Percentiles rank a stretch among this genome's conserved stretches.
phyloP scores from a whole-genome alignment of 805 yeast species.

The Hanseniaspora singularis region DNA sequence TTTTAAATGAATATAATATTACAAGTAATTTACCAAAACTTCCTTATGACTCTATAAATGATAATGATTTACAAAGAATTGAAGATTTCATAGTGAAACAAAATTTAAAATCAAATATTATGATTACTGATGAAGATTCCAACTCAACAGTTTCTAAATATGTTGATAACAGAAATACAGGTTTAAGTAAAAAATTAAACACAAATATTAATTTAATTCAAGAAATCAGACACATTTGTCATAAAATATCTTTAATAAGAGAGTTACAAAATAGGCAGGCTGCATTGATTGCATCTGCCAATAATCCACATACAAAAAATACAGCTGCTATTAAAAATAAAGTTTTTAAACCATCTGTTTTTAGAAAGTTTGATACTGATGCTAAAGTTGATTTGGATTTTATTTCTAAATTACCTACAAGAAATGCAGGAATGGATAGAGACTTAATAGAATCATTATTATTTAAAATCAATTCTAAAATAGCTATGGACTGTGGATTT shows the following conservation, averaged over 20 bases:
- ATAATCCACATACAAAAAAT: constrained; percentile 14
- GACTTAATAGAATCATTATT: constrained; percentile 55
- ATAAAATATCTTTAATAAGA: constrained; percentile 74
- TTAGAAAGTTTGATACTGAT: constrained; percentile 35
- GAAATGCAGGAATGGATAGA: constrained; percentile 43
- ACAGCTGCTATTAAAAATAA: constrained; percentile 5
- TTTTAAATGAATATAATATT: constrained; percentile 72
- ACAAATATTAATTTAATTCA: constrained; percentile 70
- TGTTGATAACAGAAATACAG: constrained; percentile 37
- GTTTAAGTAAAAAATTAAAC: constrained; percentile 48
- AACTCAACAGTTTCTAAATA: constrained; percentile 28
- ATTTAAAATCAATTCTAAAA: constrained; percentile 57
- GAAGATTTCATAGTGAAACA: constrained; percentile 36
- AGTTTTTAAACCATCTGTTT: constrained; percentile 13
- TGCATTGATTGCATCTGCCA: constrained; percentile 11
- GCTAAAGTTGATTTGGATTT: constrained; percentile 69
- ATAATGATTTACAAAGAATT: constrained; percentile 34
- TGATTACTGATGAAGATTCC: constrained; percentile 24
- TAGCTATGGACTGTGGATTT: constrained; percentile 86
- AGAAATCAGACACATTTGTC: constrained; percentile 75
- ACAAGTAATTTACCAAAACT: constrained; percentile 68
- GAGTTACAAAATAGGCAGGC: constrained; percentile 59
- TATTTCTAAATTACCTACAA: constrained; percentile 59
- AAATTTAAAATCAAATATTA: constrained; percentile 17
- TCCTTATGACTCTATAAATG: constrained; percentile 40